phyloP scores from a whole-genome alignment of 2,329 filamentous ascomycete genomes.

The Nemania sp. region DNA sequence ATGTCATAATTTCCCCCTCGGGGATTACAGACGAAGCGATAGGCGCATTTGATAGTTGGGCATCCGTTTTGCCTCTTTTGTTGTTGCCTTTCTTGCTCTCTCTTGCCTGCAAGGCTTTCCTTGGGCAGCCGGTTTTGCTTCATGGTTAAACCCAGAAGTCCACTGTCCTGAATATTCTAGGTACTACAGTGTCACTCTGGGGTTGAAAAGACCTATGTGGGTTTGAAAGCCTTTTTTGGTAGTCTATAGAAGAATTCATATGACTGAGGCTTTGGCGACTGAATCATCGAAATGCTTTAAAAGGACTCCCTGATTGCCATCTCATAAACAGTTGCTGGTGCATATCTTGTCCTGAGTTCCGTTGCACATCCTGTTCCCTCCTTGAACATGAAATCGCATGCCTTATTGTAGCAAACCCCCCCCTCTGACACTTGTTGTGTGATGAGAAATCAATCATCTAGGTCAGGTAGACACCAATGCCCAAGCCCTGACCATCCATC shows the following conservation, averaged over 20 bases:
- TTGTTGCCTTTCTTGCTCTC: background rate
- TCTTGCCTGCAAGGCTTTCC: background rate
- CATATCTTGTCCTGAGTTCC: background rate
- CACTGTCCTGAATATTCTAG: background rate
- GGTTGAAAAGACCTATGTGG: background rate
- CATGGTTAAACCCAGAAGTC: background rate
- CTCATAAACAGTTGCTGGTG: background rate
- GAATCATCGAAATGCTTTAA: background rate
- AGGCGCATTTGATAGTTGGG: background rate
- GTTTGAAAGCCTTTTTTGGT: background rate
- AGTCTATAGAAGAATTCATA: background rate
- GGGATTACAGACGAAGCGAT: conserved; percentile 15
- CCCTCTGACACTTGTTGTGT: too few species aligned
- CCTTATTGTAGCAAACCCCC: background rate
- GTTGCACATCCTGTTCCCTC: conserved; percentile 4
- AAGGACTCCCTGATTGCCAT: background rate
- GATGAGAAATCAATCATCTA: too few species aligned
- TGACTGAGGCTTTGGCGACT: background rate
- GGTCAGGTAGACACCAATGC: conserved; percentile 36
- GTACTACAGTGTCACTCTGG: too few species aligned
- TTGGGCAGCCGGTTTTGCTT: background rate
- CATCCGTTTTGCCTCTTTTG: background rate
- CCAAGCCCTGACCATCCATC: conserved; percentile 31
- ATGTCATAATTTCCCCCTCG: conserved; percentile 12
- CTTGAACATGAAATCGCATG: background rate